Conservation (phyloP, 2,329 filamentous ascomycete genomes). For the Tolypocladium pustulatum region DNA sequence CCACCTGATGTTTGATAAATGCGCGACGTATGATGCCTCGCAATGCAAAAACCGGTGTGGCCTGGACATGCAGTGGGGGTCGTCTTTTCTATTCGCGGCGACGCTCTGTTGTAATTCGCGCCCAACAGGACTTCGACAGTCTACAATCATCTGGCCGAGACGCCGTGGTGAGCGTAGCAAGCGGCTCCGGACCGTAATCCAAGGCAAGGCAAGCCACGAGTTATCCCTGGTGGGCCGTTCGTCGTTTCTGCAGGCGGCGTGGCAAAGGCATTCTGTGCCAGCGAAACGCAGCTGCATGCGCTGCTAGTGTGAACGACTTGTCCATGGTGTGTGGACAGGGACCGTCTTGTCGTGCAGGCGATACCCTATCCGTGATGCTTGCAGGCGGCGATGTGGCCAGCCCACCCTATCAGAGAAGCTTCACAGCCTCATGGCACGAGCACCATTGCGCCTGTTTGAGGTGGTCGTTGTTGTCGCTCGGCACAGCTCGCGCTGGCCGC, state of each 20-base stretch:
- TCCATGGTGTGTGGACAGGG: background rate
- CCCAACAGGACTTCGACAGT: background rate
- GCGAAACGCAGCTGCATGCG: background rate
- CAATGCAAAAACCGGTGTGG: background rate
- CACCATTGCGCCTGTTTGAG: background rate
- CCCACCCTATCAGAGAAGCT: background rate
- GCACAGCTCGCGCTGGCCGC: background rate
- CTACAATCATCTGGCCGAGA: background rate
- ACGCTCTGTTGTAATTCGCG: background rate
- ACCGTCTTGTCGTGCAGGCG: background rate
- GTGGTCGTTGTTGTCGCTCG: conserved; percentile 1
- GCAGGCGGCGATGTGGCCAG: background rate
- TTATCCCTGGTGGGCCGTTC: background rate
- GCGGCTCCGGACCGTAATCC: background rate
- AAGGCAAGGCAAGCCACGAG: background rate
- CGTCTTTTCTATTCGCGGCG: background rate
- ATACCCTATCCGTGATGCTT: background rate
- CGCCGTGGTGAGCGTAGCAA: background rate
- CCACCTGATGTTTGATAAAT: background rate
- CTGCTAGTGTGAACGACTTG: background rate
- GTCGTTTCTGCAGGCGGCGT: background rate
- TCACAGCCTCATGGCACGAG: background rate
- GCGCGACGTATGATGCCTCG: background rate
- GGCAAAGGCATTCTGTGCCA: background rate
- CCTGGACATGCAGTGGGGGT: background rate